Base-by-base conservation (phyloP, 2,329 filamentous ascomycete genomes). In the Trichoderma aggressivum region DNA sequence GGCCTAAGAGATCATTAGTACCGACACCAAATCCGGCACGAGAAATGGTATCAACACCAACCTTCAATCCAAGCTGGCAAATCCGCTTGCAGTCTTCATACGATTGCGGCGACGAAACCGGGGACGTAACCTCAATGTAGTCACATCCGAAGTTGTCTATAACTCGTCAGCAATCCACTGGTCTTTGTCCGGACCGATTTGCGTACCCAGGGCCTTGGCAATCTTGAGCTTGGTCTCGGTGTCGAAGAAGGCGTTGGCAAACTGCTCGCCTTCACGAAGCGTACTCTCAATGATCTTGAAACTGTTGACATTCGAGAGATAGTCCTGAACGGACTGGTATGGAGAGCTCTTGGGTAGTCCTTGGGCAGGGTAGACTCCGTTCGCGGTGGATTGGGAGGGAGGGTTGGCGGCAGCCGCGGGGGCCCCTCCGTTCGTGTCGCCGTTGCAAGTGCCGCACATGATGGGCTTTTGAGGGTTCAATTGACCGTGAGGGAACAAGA, bases 31-130 rank as follows among this genome's bases (percentile, higher is more conserved):
- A 53, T 11, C 18, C 18, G n/a, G 90, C 7, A 24, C 6, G 12
- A 11, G 47, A 53, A 21, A 21, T 21, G 47, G 47, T 18, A 59
- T 16, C 5, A 21, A 77, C 75, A 77, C 80, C 79, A 73, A 79
- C 73, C 76, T 76, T 94, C 82, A 98, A 89, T 74, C 94, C 94
- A 69, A 98, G 91, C 87, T 94, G 93, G 91, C 93, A 97, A 79
- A 98, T 97, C 70, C 91, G 90, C 84, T 96, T 91, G 82, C 94
- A 97, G 84, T 98, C 95, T 78, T 28, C 60, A 81, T 90, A 89
- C 97, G 84, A 97, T 93, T 84, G 94, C 5, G 30, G 18, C 43
- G 92, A 94, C 68, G 94, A 92, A 74, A 91, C 93, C 47, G 94
- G 94, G 73, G 88, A 92, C 72, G 94, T 97, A 76, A 98, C 86